Percentiles rank a stretch among this genome's conserved stretches.
These are phyloP conservation scores for Allium sativum DNA, from an alignment of 106 monocot genomes.

Conservation along the genomic window DNA sequence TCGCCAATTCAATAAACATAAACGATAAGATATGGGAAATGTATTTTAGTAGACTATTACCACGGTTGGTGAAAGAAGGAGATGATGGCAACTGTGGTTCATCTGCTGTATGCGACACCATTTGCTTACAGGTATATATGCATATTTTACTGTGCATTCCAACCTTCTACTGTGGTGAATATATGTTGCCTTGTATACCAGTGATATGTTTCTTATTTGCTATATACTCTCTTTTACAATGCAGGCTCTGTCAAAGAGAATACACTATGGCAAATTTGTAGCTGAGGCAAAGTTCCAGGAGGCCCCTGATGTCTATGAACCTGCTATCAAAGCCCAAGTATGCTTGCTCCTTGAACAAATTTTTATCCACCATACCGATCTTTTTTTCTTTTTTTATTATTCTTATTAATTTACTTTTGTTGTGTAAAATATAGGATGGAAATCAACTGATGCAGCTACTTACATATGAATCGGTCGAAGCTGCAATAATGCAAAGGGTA, in stretches of 20 bases:
- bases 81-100: slow-evolving; percentile 66
- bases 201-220: too few species aligned
- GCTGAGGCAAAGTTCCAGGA: slow-evolving; percentile 92
- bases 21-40: slow-evolving; percentile 69
- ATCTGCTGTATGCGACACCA: slow-evolving; percentile 76
- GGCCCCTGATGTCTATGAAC: slow-evolving; percentile 46
- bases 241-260: slow-evolving; percentile 88
- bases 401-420: not conserved
- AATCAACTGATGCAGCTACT: slow-evolving; percentile 59
- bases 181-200: too few species aligned
- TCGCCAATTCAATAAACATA: slow-evolving; percentile 73
- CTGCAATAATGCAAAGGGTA: slow-evolving; percentile 51
- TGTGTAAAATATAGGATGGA: slow-evolving; percentile 31
- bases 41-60: slow-evolving; percentile 61
- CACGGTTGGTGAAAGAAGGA: slow-evolving; percentile 52
- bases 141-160: too few species aligned
- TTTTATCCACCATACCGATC: too few species aligned
- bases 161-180: too few species aligned
- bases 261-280: slow-evolving; percentile 93
- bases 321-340: slow-evolving; percentile 84
- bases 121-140: slow-evolving; percentile 53
- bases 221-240: not conserved
- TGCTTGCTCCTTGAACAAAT: not conserved
- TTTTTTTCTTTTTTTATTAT: too few species aligned
- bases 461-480: slow-evolving; percentile 74